Base-by-base conservation (phyloP, 2,329 filamentous ascomycete species). In the Cladorrhinum sp. region DNA sequence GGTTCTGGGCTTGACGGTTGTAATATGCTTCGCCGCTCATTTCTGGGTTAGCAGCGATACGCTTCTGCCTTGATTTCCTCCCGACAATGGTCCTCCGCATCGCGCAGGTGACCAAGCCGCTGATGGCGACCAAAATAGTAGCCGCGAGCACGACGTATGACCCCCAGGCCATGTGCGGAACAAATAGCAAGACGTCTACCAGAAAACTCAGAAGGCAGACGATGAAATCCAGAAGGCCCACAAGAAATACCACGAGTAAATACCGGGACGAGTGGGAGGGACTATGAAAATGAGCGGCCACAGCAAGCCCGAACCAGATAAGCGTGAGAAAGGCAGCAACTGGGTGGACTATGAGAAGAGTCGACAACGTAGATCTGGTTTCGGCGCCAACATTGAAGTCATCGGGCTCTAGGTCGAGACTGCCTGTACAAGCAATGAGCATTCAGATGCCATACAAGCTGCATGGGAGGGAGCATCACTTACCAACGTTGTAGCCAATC, bases 1-100 rank as follows among this genome's bases (percentile, higher is more conserved):
- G 21, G 63, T 86, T 76, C 63, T 85, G 81, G 39, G 79, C 82
- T 74, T 89, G 85, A 62, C 88, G 83, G 69, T 88, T 89, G 75
- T 96, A 97, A 73, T 89, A 97, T 71, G 93, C 95, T 70, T 95
- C 87, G 26, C 94, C 94, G 73, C 91, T 98, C 93, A 98, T 98
- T 73, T 98, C 93, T 7, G 93, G 91, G 72, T 98, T 96, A 74
- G 96, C 90, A 2, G 87, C 92, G 72, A 98, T 96, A 51, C 92
- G 86, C 79, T 88, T 91, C 81, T 95, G 93, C 64, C 93, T 85
- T n/a, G 93, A 91, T 78, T 97, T 97, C 69, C 94, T 86, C 74
- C 91, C 91, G 63, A 97, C 91, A 60, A 98, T 80, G 2, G 93
- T 96, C 62, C 94, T 87, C 65, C 95, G 89, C 92, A 98, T 98